Percentiles rank a stretch among this genome's conserved stretches.
Evolutionary conservation across 2,329 filamentous ascomycete genomes (phyloP).

Genomic region (Myotisia sp.): DNA sequence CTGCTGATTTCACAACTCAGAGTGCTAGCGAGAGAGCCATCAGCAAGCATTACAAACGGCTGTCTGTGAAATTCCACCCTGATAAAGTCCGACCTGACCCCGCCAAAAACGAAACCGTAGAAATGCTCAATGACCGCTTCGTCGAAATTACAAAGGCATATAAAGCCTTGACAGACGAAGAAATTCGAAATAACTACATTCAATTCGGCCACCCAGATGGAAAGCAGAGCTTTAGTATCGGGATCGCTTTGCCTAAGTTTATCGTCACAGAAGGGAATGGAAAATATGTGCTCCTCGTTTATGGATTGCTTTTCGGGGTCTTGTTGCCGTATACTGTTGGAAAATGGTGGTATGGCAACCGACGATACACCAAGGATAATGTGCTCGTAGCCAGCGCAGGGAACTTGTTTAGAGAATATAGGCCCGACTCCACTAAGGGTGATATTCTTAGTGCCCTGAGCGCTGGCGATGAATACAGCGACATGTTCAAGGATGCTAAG

Average conservation of each 20-base stretch:
- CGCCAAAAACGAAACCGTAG: conserved; percentile 75
- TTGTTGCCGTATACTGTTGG: conserved; percentile 85
- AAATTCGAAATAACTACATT: conserved; percentile 90
- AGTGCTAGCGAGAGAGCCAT: conserved; percentile 78
- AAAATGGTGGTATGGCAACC: conserved; percentile 97
- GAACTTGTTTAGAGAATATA: conserved; percentile 85
- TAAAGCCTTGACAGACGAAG: conserved; percentile 93
- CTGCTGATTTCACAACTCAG: conserved; percentile 32
- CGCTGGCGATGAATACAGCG: conserved; percentile 70
- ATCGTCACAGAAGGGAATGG: conserved; percentile 87
- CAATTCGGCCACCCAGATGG: conserved; percentile 94
- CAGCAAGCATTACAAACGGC: conserved; percentile 74
- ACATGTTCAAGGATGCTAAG: conserved; percentile 60
- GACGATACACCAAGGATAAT: conserved; percentile 82
- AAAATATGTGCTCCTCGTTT: conserved; percentile 86
- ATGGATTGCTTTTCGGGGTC: conserved; percentile 75
- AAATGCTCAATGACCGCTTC: conserved; percentile 73
- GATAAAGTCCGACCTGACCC: conserved; percentile 80
- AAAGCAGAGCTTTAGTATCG: conserved; percentile 96
- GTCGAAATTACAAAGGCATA: conserved; percentile 96
- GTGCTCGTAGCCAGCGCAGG: conserved; percentile 87
- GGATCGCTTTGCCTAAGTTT: conserved; percentile 85
- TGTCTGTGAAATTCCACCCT: conserved; percentile 77
- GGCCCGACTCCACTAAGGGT: conserved; percentile 66
- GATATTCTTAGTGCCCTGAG: conserved; percentile 70